These are phyloP conservation scores for Termitomyces sp. DNA, from an alignment of 768 basidiomycete genomes.

Conservation along the genomic window DNA sequence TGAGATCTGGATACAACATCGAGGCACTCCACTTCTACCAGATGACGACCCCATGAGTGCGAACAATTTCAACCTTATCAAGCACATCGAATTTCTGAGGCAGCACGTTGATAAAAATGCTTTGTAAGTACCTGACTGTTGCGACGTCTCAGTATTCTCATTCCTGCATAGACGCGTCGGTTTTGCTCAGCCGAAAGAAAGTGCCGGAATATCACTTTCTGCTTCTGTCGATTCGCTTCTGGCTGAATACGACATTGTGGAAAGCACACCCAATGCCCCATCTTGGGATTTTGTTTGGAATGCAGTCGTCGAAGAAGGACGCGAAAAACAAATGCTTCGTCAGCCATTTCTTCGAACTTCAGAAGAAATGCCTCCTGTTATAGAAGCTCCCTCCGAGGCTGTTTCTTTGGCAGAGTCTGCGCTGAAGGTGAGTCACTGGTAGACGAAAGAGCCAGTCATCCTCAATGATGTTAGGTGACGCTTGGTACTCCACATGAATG, in stretches of 20 bases:
- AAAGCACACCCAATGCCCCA: constrained; percentile 34
- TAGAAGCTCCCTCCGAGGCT: constrained; percentile 29
- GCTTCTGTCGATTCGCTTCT: constrained; percentile 37
- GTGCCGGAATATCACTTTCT: constrained; percentile 31
- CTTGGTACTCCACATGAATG: constrained; percentile 66
- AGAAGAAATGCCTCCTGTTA: constrained; percentile 30
- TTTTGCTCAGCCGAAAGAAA: constrained; percentile 41
- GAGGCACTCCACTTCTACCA: constrained; percentile 60
- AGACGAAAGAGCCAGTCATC: background rate
- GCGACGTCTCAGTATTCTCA: constrained; percentile 5
- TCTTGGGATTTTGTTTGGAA: constrained; percentile 76
- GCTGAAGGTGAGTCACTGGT: constrained; percentile 49
- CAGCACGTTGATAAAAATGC: constrained; percentile 81
- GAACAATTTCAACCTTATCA: constrained; percentile 72
- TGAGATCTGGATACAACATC: constrained; percentile 67
- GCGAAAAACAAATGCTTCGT: constrained; percentile 62
- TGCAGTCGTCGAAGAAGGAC: constrained; percentile 62
- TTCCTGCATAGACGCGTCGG: constrained; percentile 52
- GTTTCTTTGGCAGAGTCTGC: constrained; percentile 59
- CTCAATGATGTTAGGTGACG: constrained; percentile 51
- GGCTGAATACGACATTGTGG: constrained; percentile 44
- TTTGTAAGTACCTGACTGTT: constrained; percentile 50
- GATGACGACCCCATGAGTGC: constrained; percentile 67
- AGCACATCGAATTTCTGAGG: constrained; percentile 80
- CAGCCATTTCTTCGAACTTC: constrained; percentile 45